Conservation (phyloP, 2,329 filamentous ascomycete genomes). For the Aspergillus carbonarius region DNA sequence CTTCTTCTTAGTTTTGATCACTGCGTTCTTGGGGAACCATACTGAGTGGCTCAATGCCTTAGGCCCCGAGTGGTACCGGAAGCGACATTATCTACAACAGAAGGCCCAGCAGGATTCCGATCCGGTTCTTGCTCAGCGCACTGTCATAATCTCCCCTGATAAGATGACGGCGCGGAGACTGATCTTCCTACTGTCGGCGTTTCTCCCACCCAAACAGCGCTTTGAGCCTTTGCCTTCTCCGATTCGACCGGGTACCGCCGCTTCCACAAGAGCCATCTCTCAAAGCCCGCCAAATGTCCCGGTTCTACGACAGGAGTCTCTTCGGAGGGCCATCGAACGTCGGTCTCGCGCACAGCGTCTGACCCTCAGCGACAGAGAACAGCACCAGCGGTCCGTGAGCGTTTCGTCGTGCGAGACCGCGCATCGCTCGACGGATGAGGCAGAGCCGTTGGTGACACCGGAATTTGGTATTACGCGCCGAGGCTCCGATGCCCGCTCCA, state of each 20-base stretch:
- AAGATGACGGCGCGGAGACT: conserved; percentile 60
- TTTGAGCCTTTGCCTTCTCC: conserved; percentile 40
- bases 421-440: conserved; percentile 35
- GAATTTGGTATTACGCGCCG: conserved; percentile 32
- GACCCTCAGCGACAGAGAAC: conserved; percentile 32
- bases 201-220: conserved; percentile 53
- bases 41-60: conserved; percentile 59
- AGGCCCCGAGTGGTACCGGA: conserved; percentile 55
- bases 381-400: conserved; percentile 43
- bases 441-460: conserved; percentile 25
- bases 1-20: conserved; percentile 60
- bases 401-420: conserved; percentile 45
- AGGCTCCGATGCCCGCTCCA: conserved; percentile 46
- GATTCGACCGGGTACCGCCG: conserved; percentile 40
- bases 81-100: conserved; percentile 53
- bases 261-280: conserved; percentile 51
- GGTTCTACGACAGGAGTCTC: conserved; percentile 52
- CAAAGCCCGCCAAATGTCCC: conserved; percentile 54
- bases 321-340: conserved; percentile 55
- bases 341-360: conserved; percentile 50
- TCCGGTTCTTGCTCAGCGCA: conserved; percentile 52
- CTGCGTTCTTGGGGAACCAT: conserved; percentile 60
- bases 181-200: conserved; percentile 59
- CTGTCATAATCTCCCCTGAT: conserved; percentile 57
- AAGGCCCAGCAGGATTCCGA: conserved; percentile 49